Conservation (phyloP, 2,329 filamentous ascomycete species). For the Volutella citrinella region DNA sequence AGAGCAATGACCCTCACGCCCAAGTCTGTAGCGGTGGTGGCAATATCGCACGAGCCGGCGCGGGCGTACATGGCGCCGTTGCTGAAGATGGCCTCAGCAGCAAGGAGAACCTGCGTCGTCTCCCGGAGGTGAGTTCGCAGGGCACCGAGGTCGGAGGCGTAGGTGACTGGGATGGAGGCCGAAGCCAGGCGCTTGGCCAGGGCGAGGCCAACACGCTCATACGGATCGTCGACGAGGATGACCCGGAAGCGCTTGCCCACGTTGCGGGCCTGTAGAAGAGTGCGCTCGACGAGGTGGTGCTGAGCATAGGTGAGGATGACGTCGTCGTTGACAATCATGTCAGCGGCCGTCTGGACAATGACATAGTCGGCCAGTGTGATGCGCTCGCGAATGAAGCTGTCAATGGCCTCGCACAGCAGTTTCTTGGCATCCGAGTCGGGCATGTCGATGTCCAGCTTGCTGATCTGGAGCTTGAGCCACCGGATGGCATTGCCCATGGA, state of each 20-base stretch:
- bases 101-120: constrained; percentile 75
- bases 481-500: constrained; percentile 97
- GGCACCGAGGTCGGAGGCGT: constrained; percentile 73
- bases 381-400: constrained; percentile 86
- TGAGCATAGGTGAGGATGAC: constrained; percentile 85
- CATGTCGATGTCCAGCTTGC: constrained; percentile 82
- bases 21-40: constrained; percentile 73
- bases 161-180: constrained; percentile 73
- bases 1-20: constrained; percentile 83
- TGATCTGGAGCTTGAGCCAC: constrained; percentile 89
- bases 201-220: constrained; percentile 48
- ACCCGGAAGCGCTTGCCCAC: constrained; percentile 76
- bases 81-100: constrained; percentile 91
- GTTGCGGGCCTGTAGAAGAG: constrained; percentile 69
- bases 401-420: constrained; percentile 74
- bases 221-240: constrained; percentile 73
- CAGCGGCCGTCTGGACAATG: constrained; percentile 73
- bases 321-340: constrained; percentile 75
- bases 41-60: constrained; percentile 81
- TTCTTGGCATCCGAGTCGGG: constrained; percentile 81
- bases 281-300: constrained; percentile 80
- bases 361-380: constrained; percentile 83
- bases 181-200: constrained; percentile 67
- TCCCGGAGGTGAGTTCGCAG: constrained; percentile 68
- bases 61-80: constrained; percentile 89